Evolutionary conservation across 2,329 filamentous ascomycete genomes (phyloP), one percentile per base, ranked within the genome.

Genomic region (Colletotrichum destructivum): DNA sequence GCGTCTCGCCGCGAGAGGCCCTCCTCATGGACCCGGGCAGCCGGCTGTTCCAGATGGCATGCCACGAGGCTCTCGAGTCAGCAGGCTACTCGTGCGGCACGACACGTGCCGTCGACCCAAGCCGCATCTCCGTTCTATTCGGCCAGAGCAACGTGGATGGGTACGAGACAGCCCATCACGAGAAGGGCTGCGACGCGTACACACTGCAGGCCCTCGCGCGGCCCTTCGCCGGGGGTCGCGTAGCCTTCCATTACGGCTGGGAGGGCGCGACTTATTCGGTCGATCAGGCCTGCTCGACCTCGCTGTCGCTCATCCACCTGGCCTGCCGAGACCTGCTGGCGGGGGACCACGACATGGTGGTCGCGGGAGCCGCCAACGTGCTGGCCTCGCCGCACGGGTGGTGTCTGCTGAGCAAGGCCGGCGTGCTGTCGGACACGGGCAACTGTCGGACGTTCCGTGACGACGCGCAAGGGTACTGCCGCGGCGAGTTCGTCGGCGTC

Each of bases 381-480:
- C 80, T 84, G 42, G 44, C 57, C 4, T 62, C 18, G 4, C 68
- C 68, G 5, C 56, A 66, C 18, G 40, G 38, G 6, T 59, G 49
- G 42, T 21, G 18, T 4, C 15, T 31, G 26, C 72, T 79, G 2
- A 74, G 75, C 16, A 74, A 60, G 3, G 74, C 67, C 1, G 69
- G 69, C 2, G 79, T 82, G 21, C 73, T 80, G 1, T 80, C 77
- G 63, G 72, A 75, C 5, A 79, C 78, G 0, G 81, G 81, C 0
- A 72, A 76, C 42, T 81, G 77, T 60, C 80, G 79, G 66, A 74
- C 81, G 0, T 83, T 81, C 52, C 80, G 81, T 35, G 74, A 69
- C 2, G 12, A 26, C 0, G 79, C 77, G 2, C 81, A 87, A 64
- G 88, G 88, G 0, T 90, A 89, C 73, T 86, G 82, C 11, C 81